Evolutionary conservation across 192 early-diverging fungal species (phyloP), one percentile per base, ranked within the genome.

Genomic region (Allomyces javanicus): DNA sequence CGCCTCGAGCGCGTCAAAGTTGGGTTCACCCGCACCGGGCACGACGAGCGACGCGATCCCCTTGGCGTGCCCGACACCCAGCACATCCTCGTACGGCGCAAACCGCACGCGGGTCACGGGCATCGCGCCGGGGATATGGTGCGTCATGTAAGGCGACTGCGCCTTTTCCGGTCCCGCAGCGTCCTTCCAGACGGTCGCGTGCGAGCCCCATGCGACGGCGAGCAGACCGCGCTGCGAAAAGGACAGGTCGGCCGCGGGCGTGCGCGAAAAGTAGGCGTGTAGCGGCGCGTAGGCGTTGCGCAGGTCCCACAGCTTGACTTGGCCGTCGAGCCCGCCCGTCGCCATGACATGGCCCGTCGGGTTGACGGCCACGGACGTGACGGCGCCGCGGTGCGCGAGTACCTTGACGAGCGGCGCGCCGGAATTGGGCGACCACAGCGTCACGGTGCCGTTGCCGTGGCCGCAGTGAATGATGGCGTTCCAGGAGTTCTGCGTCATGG

Each of bases 81-180:
- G 83, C 9, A 92, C 86, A 84, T 97, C 95, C 71, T 97, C 95
- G 83, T 83, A 97, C n/a, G 95, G 95, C 65, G 86, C 89, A 76
- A 97, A 96, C 9, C 70, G 45, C 14, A 92, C 43, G 62, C 79
- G 73, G 14, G 76, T 68, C 22, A 93, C 68, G 0, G 74, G 67
- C 0, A 77, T 75, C 6, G 50, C 50, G 50, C 73, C 71, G 10
- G 85, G 76, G 44, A 85, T 70, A 9, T 87, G 70, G 72, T 92
- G 92, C 58, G 73, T 78, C 88, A 97, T 90, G 73, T 97, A 97
- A 26, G 93, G 93, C 50, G 84, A 81, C 58, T 81, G 68, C 66
- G 88, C 88, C 67, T 87, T 91, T 44, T 76, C 75, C 9, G 65
- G 74, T 73, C 92, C 75, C 21, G 50, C 83, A 9, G 85, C 84